Evolutionary conservation across 371 early-diverging fungal genomes (phyloP).

Genomic region (Syncephalastrum contaminatum): DNA sequence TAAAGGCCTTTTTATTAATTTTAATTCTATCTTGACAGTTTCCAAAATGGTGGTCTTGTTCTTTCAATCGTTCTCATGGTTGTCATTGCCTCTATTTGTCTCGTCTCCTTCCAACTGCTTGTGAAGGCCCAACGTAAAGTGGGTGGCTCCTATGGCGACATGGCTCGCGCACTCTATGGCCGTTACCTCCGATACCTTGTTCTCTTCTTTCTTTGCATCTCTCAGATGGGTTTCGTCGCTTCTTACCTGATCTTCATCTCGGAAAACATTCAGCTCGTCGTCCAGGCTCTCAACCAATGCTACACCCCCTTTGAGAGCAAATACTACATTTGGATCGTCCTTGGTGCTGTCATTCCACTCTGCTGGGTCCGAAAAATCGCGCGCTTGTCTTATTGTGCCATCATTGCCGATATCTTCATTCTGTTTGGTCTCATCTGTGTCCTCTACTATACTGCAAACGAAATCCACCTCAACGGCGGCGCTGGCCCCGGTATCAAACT

Average conservation of each 20-base stretch:
- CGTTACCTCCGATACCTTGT: conserved; percentile 52
- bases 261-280: conserved; percentile 43
- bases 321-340: conserved; percentile 60
- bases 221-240: conserved; percentile 63
- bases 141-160: conserved; percentile 80
- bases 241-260: conserved; percentile 50
- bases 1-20: neutral
- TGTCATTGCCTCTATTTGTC: conserved; percentile 28
- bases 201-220: conserved; percentile 59
- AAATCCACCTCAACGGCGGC: conserved; percentile 30
- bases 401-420: conserved; percentile 76
- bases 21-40: conserved; percentile 14
- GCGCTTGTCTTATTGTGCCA: conserved; percentile 62
- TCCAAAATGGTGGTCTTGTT: conserved; percentile 33
- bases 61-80: conserved; percentile 32
- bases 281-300: conserved; percentile 40
- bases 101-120: conserved; percentile 27
- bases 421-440: conserved; percentile 60
- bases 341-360: conserved; percentile 63
- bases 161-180: conserved; percentile 71
- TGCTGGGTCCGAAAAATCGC: conserved; percentile 70
- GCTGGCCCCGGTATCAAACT: conserved; percentile 44
- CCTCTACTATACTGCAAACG: conserved; percentile 40
- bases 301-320: conserved; percentile 28
- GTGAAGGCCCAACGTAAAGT: conserved; percentile 34